These are phyloP conservation scores for Trichosporon sp. DNA, from an alignment of 1,284 basidiomycete species.

Conservation along the genomic window DNA sequence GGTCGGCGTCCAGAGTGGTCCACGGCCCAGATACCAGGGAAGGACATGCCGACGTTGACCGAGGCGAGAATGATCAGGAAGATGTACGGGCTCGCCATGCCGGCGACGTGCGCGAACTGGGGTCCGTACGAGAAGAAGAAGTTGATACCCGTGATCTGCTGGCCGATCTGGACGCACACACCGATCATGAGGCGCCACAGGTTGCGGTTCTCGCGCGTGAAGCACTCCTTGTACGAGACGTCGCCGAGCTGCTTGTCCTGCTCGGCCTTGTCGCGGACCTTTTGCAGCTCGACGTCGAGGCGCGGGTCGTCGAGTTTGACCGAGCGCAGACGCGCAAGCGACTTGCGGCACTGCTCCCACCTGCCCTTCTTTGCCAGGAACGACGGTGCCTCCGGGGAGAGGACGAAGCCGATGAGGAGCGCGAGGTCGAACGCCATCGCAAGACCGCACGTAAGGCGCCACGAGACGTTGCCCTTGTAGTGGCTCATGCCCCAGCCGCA, in stretches of 20 bases:
- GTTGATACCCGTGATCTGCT: conserved; percentile 49
- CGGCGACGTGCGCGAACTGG: conserved; percentile 46
- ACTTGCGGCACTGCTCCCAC: conserved; percentile 43
- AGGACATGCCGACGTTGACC: conserved; percentile 47
- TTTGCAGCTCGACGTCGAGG: conserved; percentile 44
- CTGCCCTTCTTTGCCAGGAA: conserved; percentile 47
- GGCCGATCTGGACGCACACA: conserved; percentile 43
- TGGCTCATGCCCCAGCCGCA: conserved; percentile 47
- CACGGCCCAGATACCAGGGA: conserved; percentile 45
- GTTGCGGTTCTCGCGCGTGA: conserved; percentile 48
- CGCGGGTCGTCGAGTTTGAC: conserved; percentile 40
- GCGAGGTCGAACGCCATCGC: conserved; percentile 40
- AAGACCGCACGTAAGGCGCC: conserved; percentile 29
- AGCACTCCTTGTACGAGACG: conserved; percentile 44
- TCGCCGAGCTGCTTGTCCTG: conserved; percentile 40
- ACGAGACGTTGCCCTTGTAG: conserved; percentile 21
- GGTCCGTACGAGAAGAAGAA: conserved; percentile 34
- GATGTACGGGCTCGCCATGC: conserved; percentile 44
- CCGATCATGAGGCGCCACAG: conserved; percentile 34
- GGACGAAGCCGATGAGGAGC: conserved; percentile 46
- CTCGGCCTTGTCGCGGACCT: conserved; percentile 38
- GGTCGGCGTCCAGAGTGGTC: conserved; percentile 50
- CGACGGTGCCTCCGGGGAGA: conserved; percentile 49
- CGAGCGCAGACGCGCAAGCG: conserved; percentile 47
- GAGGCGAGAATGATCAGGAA: conserved; percentile 51